phyloP scores from a whole-genome alignment of 2,329 filamentous ascomycete genomes.

The Pseudogymnoascus sp. region DNA sequence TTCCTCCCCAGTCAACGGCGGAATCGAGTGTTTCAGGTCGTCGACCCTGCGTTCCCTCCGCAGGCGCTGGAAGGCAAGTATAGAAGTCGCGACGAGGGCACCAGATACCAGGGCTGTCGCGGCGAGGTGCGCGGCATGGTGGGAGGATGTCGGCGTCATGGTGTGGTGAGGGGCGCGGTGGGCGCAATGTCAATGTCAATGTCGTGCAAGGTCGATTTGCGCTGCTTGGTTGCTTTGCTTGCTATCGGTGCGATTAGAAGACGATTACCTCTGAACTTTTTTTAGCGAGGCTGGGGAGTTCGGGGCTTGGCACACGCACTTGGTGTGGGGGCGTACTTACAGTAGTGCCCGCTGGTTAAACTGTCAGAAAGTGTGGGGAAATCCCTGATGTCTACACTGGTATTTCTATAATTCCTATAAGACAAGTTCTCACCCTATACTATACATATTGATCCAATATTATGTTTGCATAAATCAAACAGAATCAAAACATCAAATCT shows the following conservation, averaged over 20 bases:
- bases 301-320: not conserved
- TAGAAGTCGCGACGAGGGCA: conserved; percentile 50
- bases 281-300: not conserved
- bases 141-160: not conserved
- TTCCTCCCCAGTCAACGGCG: conserved; percentile 31
- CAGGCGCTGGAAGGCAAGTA: conserved; percentile 57
- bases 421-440: not conserved
- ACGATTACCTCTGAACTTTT: not conserved
- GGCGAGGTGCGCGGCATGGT: conserved; percentile 47
- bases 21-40: conserved; percentile 55
- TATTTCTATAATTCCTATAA: not conserved
- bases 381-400: not conserved
- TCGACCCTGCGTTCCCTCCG: conserved; percentile 47
- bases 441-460: not conserved
- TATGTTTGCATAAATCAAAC: not conserved
- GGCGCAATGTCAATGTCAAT: not conserved
- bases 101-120: conserved; percentile 63
- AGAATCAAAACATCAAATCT: not conserved
- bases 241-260: not conserved
- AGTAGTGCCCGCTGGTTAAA: not conserved
- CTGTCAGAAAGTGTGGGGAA: not conserved
- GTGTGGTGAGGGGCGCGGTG: not conserved
- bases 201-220: not conserved
- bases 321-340: not conserved
- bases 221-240: not conserved